Evolutionary conservation across 306 rosid species (phyloP), one percentile per base, ranked within the genome.

Genomic region (Bauhinia variegata): DNA sequence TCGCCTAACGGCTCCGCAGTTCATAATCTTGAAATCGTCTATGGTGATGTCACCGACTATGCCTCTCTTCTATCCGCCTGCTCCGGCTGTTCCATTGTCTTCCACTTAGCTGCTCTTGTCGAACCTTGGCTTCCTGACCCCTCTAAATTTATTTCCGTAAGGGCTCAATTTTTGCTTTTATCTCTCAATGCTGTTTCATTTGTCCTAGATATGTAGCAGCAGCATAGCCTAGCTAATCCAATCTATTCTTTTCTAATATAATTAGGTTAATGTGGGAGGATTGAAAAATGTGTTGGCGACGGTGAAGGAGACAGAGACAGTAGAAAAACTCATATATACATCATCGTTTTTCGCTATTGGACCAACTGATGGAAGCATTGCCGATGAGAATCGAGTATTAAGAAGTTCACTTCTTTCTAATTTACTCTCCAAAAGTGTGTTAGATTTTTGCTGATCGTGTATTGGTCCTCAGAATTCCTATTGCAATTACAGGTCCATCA

Each of bases 41-140:
- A 70, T 77, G 98, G 98, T 37, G 98, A 93, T 58, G 51, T 93
- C 64, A 88, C 91, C 19, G 86, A 89, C 71, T 86, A 76, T 59
- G 65, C 53, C 12, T 89, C 98, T 16, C 87, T 93, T 57, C 87
- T 88, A 43, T 53, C 82, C 32, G 98, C 98, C n/a, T 81, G 62
- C 88, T 80, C 86, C 50, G 79, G 62, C 53, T 93, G 98, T 75
- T 65, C 79, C 70, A 59, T 83, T 81, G 75, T 93, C 78, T 93
- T 93, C 82, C 98, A 89, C 85, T 55, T 84, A 14, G 97, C 98
- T 41, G 98, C 95, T 10, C 37, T 93, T 9, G 98, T 93, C 66
- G 98, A 93, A 70, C 96, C 96, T 38, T 93, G 98, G 98, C 96
- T 89, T 51, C 97, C 98, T 11, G 90, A 88, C 65, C 95, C 97